Base-by-base conservation (phyloP, 2,329 filamentous ascomycete species). In the Gyromitra esculenta region DNA sequence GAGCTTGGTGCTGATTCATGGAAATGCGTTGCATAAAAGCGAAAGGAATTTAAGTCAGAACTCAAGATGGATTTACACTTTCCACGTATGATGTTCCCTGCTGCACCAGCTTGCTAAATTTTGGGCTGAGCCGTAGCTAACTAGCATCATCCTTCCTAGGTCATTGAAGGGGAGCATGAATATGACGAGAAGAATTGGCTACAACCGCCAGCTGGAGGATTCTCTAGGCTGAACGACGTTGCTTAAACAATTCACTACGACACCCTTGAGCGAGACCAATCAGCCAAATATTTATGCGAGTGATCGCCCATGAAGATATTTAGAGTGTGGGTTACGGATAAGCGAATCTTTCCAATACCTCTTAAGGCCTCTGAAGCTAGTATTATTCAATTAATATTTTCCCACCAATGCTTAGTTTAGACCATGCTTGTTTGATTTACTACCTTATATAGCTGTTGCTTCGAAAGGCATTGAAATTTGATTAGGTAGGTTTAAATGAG, bases 181-280 rank as follows among this genome's bases (percentile, higher is more conserved):
- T 99, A 98, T 83, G 96, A 98, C 84, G 88, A 88, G 84, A 87
- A 87, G 84, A 99, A 99, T 84, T 98, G 96, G 96, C 84, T 99
- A 83, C 95, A 97, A 85, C 93, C 94, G 74, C 91, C 93, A 0
- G 85, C 87, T 52, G 88, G 88, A 54, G 94, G 93, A 0, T 97
- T 99, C 82, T 94, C 91, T 5, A 91, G 85, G 82, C 82, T 94
- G 78, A 89, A 85, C 79, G 77, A 80, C 43, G 76, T 67, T 45
- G 50, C 31, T 48, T 57, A 57, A 21, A 11, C 21, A 48, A 37
- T 25, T 37, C 8, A n/a, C 21, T 48, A 50, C 48, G 35, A 15
- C n/a, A n/a, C 39, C 8, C 13, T 31, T 11, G 2, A 21, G 39
- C 43, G 25, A n/a, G 35, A 57, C 18, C 9, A n/a, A 56, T n/a